These are phyloP conservation scores for Pythium angustatum DNA, from an alignment of 352 stramenopile genomes.

Conservation along the genomic window DNA sequence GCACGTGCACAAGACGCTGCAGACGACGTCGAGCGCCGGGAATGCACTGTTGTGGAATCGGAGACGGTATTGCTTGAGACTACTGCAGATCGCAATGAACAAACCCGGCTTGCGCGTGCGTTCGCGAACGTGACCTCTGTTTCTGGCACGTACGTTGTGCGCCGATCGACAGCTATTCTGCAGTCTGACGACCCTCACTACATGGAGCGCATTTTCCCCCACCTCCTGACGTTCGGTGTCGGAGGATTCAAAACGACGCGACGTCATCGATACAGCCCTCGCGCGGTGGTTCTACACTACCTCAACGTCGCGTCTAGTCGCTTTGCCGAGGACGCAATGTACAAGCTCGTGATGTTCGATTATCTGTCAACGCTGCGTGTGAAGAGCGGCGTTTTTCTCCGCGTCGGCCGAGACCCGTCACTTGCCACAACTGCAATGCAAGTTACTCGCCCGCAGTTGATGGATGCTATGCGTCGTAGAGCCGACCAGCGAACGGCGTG, in stretches of 20 bases:
- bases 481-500: constrained; percentile 14
- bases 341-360: constrained; percentile 35
- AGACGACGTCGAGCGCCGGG: neutral
- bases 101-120: neutral
- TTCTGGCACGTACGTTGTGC: constrained; percentile 2
- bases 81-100: neutral
- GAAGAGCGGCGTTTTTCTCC: constrained; percentile 26
- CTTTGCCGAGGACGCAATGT: constrained; percentile 30
- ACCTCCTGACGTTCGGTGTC: constrained; percentile 28
- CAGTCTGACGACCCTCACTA: constrained; percentile 26
- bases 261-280: constrained; percentile 22
- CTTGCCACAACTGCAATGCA: constrained; percentile 11
- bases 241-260: constrained; percentile 21
- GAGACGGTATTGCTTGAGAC: neutral
- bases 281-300: constrained; percentile 32
- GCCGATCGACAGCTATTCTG: too few relatives aligned
- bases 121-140: neutral
- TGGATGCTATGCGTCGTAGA: constrained; percentile 13
- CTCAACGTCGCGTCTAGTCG: constrained; percentile 28
- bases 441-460: constrained; percentile 19
- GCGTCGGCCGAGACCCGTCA: constrained; percentile 22
- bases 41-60: neutral
- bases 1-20: too few relatives aligned
- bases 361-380: constrained; percentile 20
- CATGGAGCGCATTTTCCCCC: constrained; percentile 29